Conservation (phyloP, 352 stramenopile species). For the Lagenidium giganteum region DNA sequence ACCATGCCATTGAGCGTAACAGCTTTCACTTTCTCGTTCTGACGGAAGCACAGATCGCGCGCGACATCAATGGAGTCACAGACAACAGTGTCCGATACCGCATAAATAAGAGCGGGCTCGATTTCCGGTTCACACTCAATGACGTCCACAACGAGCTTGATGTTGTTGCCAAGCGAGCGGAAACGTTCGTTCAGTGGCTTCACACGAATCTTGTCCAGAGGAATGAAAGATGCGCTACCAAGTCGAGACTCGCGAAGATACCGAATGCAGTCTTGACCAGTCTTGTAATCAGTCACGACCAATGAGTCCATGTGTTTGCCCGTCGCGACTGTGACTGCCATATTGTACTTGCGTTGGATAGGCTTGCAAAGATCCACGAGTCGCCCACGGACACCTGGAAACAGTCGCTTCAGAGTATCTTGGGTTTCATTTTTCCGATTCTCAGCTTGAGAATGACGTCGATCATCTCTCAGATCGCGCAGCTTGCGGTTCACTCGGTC, state of each 20-base stretch:
- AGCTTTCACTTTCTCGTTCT: slow-evolving; percentile 84
- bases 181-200: slow-evolving; percentile 93
- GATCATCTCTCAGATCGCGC: slow-evolving; percentile 89
- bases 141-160: slow-evolving; percentile 94
- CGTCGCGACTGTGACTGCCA: slow-evolving; percentile 96
- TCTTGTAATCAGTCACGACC: slow-evolving; percentile 77
- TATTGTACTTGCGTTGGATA: slow-evolving; percentile 95
- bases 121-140: slow-evolving; percentile 93
- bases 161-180: slow-evolving; percentile 86
- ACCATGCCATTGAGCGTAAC: slow-evolving; percentile 95
- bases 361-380: slow-evolving; percentile 97
- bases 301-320: slow-evolving; percentile 97
- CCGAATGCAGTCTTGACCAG: slow-evolving; percentile 80
- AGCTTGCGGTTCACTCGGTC: slow-evolving; percentile 82
- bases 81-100: slow-evolving; percentile 94
- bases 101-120: slow-evolving; percentile 93
- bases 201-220: slow-evolving; percentile 92
- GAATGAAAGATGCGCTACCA: slow-evolving; percentile 95
- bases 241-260: slow-evolving; percentile 95
- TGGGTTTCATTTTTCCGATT: slow-evolving; percentile 69
- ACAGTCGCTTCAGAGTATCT: slow-evolving; percentile 83
- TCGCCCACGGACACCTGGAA: slow-evolving; percentile 91
- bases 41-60: slow-evolving; percentile 74
- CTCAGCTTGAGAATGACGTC: slow-evolving; percentile 90
- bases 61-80: slow-evolving; percentile 95